phyloP scores from a whole-genome alignment of 192 early-diverging fungal genomes.

The Endogone sp. region DNA sequence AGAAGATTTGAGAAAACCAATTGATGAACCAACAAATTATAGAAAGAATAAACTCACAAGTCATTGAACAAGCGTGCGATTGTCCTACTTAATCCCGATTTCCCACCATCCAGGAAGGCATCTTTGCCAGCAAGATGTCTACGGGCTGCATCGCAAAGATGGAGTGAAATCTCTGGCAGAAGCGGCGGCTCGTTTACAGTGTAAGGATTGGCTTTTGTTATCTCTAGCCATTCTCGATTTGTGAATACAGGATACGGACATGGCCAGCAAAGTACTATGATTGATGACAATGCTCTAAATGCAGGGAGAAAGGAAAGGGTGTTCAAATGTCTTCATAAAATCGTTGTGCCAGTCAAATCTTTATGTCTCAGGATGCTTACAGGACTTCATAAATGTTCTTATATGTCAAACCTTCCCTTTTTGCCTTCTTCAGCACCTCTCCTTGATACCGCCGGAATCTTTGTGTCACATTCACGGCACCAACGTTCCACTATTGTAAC shows the following conservation, averaged over 20 bases:
- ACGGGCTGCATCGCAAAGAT: conserved; percentile 12
- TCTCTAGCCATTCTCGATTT: conserved; percentile 17
- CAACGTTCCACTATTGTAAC: conserved; percentile 9
- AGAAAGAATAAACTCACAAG: conserved; percentile 18
- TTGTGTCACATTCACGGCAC: conserved; percentile 6
- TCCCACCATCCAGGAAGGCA: conserved; percentile 17
- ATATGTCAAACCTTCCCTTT: conserved; percentile 7
- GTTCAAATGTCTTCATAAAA: conserved; percentile 13
- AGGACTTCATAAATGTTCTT: conserved; percentile 11
- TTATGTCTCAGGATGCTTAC: conserved; percentile 11
- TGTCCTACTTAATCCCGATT: conserved; percentile 10
- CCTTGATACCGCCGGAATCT: conserved; percentile 14
- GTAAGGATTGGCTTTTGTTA: conserved; percentile 14
- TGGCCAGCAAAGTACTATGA: conserved; percentile 18
- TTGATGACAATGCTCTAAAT: conserved; percentile 23
- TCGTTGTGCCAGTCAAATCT: conserved; percentile 6
- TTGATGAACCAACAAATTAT: conserved; percentile 6
- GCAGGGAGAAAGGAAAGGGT: conserved; percentile 7
- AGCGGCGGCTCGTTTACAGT: conserved; percentile 15
- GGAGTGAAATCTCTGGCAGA: conserved; percentile 12
- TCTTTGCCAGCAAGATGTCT: conserved; percentile 13
- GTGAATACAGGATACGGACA: conserved; percentile 19
- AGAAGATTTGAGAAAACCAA: conserved; percentile 7
- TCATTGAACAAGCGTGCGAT: conserved; percentile 17
- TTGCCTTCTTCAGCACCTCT: conserved; percentile 16